Conservation (phyloP, 441 rosid genomes). For the Rhodomyrtus psidioides region DNA sequence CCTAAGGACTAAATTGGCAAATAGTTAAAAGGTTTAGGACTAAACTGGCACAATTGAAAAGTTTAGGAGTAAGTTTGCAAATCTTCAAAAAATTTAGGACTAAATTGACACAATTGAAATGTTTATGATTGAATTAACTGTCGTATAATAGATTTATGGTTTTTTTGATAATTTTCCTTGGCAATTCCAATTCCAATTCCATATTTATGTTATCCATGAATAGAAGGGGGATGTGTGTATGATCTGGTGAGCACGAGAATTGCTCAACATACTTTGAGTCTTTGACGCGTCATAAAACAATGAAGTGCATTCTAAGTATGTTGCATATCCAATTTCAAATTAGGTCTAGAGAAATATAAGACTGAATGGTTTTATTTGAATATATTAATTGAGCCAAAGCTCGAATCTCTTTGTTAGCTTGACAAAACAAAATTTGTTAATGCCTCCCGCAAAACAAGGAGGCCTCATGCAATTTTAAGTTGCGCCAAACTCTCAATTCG, state of each 20-base stretch:
- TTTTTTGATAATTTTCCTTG: too few relatives aligned
- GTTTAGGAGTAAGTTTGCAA: too few relatives aligned
- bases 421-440: background rate
- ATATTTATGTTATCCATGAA: accelerated
- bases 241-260: background rate
- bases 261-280: background rate
- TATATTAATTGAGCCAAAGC: background rate
- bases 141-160: too few relatives aligned
- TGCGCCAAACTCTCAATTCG: background rate
- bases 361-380: background rate
- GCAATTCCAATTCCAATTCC: background rate
- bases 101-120: too few relatives aligned
- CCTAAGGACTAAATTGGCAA: too few relatives aligned
- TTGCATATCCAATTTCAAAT: background rate
- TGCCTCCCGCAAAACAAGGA: background rate
- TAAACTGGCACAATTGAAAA: too few relatives aligned
- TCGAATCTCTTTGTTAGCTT: background rate
- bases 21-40: too few relatives aligned
- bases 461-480: background rate
- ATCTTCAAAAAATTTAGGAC: too few relatives aligned
- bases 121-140: too few relatives aligned
- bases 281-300: background rate
- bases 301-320: background rate
- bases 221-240: background rate
- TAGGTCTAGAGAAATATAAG: background rate